phyloP scores from a whole-genome alignment of 148 eudicot species.

The Euryodendron excelsum region DNA sequence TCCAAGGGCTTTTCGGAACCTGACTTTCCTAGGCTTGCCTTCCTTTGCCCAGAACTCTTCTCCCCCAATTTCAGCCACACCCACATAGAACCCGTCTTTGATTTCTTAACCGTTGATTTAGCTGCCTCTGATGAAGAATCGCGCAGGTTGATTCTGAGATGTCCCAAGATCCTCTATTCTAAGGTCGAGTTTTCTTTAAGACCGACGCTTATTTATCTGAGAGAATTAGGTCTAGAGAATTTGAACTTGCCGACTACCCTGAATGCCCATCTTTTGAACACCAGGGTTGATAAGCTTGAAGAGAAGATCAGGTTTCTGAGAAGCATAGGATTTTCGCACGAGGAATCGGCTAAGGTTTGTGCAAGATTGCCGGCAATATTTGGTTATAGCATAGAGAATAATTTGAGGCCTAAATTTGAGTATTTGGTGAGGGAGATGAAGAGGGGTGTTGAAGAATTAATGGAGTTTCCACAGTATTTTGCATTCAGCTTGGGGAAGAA shows the following conservation, averaged over 20 bases:
- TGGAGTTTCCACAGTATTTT: conserved; percentile 65
- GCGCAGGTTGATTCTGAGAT: conserved; percentile 33
- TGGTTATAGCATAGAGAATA: conserved; percentile 48
- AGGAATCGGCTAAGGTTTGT: conserved; percentile 40
- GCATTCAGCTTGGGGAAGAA: conserved; percentile 48
- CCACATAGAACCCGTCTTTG: conserved; percentile 43
- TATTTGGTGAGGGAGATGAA: conserved; percentile 50
- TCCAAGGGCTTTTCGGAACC: conserved; percentile 51
- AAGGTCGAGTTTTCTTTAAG: conserved; percentile 40
- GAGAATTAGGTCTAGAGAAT: conserved; percentile 31
- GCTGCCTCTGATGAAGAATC: conserved; percentile 37
- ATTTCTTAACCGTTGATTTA: conserved; percentile 38
- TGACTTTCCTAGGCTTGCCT: conserved; percentile 44
- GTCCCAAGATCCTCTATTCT: conserved; percentile 46
- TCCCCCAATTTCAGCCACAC: conserved; percentile 33
- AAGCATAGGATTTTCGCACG: conserved; percentile 33
- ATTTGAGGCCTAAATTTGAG: conserved; percentile 53
- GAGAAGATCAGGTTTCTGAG: conserved; percentile 42
- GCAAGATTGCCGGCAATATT: conserved; percentile 57
- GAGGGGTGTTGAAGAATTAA: conserved; percentile 46
- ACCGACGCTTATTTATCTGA: conserved; percentile 50
- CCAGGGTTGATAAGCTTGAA: conserved; percentile 40
- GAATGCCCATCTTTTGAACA: conserved; percentile 58
- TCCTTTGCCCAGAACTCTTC: conserved; percentile 46
- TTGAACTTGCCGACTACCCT: conserved; percentile 43